Conservation (phyloP, 2,329 filamentous ascomycete genomes). For the Neopestalotiopsis sp. region DNA sequence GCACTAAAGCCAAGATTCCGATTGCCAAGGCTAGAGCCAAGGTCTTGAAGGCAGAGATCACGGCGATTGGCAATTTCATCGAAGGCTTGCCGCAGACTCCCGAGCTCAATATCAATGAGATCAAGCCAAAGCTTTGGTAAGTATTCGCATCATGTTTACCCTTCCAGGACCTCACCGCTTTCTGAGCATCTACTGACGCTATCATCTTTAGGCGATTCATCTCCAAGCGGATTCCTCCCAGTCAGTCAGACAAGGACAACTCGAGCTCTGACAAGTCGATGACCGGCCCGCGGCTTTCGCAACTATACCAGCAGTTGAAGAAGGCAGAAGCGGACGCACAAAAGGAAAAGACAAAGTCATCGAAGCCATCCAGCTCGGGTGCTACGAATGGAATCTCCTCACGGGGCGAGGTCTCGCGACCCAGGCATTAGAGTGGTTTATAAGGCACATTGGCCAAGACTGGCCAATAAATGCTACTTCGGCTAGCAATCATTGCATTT, state of each 20-base stretch:
- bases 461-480: not conserved
- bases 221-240: constrained; percentile 40
- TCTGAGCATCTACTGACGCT: constrained; percentile 24
- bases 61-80: constrained; percentile 41
- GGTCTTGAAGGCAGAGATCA: constrained; percentile 39
- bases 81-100: constrained; percentile 39
- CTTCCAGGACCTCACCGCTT: not conserved
- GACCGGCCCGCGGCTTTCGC: constrained; percentile 38
- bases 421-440: constrained; percentile 23
- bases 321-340: constrained; percentile 32
- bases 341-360: constrained; percentile 30
- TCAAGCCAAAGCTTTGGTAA: constrained; percentile 43
- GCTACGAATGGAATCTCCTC: constrained; percentile 33
- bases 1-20: constrained; percentile 40
- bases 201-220: constrained; percentile 37
- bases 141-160: constrained; percentile 8
- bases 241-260: constrained; percentile 31
- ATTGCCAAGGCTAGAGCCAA: constrained; percentile 39
- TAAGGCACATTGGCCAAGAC: not conserved
- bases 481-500: constrained; percentile 34
- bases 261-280: constrained; percentile 32
- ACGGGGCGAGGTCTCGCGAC: constrained; percentile 32
- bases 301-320: constrained; percentile 39
- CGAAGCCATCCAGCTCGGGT: constrained; percentile 29
- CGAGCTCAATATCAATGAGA: constrained; percentile 33